A percentile compares a stretch with the other conserved stretches of the same genome.
phyloP scores from a whole-genome alignment of 2,329 filamentous ascomycete species.

The Elsinoe ampelina region DNA sequence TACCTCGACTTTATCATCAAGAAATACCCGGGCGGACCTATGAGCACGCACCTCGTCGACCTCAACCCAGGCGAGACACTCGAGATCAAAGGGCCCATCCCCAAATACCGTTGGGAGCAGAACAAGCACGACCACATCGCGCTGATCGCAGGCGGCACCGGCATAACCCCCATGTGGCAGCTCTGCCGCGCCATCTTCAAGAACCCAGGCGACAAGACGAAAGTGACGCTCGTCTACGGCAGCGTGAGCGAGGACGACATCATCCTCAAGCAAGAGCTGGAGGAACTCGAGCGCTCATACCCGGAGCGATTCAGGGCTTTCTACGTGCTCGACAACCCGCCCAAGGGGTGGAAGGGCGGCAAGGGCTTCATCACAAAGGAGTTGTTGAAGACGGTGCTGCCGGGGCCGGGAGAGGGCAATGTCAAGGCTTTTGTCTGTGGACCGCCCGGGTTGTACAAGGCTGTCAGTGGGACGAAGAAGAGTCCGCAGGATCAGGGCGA shows the following conservation, averaged over 20 bases:
- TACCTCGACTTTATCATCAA: conserved; percentile 87
- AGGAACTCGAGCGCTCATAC: conserved; percentile 86
- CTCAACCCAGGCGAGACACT: conserved; percentile 74
- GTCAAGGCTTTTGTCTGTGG: conserved; percentile 97
- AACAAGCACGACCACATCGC: conserved; percentile 92
- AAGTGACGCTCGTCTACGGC: conserved; percentile 90
- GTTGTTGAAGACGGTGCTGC: conserved; percentile 85
- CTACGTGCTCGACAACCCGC: conserved; percentile 81
- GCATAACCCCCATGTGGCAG: conserved; percentile 98
- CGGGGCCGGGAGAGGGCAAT: conserved; percentile 82
- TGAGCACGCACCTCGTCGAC: conserved; percentile 81
- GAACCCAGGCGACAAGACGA: conserved; percentile 93
- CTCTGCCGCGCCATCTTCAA: conserved; percentile 84
- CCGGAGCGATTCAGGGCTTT: conserved; percentile 92
- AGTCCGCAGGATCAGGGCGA: conserved; percentile 93
- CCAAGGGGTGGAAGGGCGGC: conserved; percentile 63
- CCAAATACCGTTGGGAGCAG: conserved; percentile 79
- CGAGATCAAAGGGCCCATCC: conserved; percentile 88
- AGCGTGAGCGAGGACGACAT: conserved; percentile 89
- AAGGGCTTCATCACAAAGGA: conserved; percentile 84
- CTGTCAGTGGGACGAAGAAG: conserved; percentile 79
- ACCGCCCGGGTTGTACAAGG: conserved; percentile 86
- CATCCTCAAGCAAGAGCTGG: conserved; percentile 74
- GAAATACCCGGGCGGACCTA: conserved; percentile 79
- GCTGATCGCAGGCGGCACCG: conserved; percentile 86